Conservation (phyloP, 257 asterid genomes). For the Fraxinus pennsylvanica region DNA sequence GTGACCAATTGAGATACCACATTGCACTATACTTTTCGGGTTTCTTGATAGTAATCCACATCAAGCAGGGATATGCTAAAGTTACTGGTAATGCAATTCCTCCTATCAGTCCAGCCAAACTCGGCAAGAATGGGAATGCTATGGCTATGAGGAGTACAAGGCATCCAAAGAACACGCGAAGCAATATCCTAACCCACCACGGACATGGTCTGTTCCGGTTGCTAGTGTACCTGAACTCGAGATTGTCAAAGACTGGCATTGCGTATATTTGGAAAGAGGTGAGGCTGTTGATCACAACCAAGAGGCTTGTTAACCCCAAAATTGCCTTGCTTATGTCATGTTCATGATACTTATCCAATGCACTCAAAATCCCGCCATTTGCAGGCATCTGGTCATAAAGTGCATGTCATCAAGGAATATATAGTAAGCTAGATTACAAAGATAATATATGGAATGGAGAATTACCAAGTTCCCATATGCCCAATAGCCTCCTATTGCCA, state of each 20-base stretch:
- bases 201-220: constrained; percentile 72
- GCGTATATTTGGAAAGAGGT: constrained; percentile 91
- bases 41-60: constrained; percentile 71
- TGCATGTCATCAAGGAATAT: not conserved
- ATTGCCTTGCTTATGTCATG: constrained; percentile 51
- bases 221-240: constrained; percentile 82
- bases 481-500: constrained; percentile 90
- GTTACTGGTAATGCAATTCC: constrained; percentile 81
- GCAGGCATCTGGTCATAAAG: constrained; percentile 57
- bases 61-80: constrained; percentile 83
- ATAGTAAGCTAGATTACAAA: not conserved
- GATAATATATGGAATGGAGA: not conserved
- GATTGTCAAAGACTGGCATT: constrained; percentile 88
- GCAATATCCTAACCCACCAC: constrained; percentile 64
- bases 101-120: constrained; percentile 77
- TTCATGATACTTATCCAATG: constrained; percentile 64
- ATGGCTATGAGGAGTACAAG: constrained; percentile 74
- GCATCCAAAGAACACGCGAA: constrained; percentile 70
- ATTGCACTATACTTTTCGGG: constrained; percentile 46
- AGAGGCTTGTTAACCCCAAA: constrained; percentile 57
- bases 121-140: constrained; percentile 76
- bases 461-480: constrained; percentile 78
- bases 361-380: constrained; percentile 71
- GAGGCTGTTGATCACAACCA: constrained; percentile 69
- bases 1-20: constrained; percentile 78